Evolutionary conservation across 2,329 filamentous ascomycete genomes (phyloP).

Genomic region (Emmonsiellopsis sp.): DNA sequence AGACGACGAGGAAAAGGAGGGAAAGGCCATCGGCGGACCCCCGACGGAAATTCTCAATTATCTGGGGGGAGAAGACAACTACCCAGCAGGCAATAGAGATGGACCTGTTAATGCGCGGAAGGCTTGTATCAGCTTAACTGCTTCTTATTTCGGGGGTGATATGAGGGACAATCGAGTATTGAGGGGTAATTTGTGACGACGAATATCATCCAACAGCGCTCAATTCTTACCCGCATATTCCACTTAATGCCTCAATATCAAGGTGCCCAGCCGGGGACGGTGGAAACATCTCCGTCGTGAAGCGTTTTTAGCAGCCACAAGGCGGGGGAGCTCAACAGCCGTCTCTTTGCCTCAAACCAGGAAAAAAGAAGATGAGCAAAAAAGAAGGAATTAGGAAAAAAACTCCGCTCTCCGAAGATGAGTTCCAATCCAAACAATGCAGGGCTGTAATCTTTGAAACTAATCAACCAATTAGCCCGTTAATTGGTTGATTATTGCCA

Average conservation of each 20-base stretch:
- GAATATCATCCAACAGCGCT: neutral
- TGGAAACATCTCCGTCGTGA: slow-evolving; percentile 18
- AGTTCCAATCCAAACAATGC: neutral
- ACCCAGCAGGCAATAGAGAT: slow-evolving; percentile 98
- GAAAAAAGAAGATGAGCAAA: neutral
- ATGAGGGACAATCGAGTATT: neutral
- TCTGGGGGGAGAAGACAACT: slow-evolving; percentile 93
- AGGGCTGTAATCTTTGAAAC: neutral
- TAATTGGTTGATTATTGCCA: neutral
- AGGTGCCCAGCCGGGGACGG: slow-evolving; percentile 46
- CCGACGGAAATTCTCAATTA: slow-evolving; percentile 86
- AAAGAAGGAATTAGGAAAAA: neutral
- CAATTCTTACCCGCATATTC: slow-evolving; percentile 66
- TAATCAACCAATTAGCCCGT: neutral
- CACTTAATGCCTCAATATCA: slow-evolving; percentile 82
- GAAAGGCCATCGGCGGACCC: slow-evolving; percentile 80
- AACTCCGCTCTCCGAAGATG: neutral
- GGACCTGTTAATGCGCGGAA: slow-evolving; percentile 45
- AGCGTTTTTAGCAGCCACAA: neutral
- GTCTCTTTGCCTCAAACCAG: neutral
- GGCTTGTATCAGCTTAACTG: neutral
- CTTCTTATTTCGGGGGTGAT: neutral
- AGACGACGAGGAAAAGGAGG: slow-evolving; percentile 83
- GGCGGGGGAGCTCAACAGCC: neutral
- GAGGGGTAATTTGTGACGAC: neutral